phyloP scores from a whole-genome alignment of 192 early-diverging fungal species.

The Geosiphon pyriformis region DNA sequence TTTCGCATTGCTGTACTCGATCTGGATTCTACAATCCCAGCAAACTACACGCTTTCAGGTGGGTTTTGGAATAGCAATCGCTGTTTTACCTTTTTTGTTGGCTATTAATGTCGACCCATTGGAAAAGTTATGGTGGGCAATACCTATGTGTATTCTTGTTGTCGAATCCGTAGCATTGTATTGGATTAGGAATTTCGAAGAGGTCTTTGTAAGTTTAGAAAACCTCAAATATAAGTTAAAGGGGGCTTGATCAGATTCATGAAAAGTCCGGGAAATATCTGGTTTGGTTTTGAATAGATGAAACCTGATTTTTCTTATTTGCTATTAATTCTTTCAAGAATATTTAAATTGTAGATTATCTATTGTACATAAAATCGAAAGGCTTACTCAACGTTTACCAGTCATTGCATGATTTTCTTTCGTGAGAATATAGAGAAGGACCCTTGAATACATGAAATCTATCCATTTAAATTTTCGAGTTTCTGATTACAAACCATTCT shows the following conservation, averaged over 20 bases:
- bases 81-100: conserved; percentile 7
- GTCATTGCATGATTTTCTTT: no score
- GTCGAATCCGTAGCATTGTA: conserved; percentile 6
- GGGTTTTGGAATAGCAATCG: background rate
- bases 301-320: background rate
- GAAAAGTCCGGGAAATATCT: background rate
- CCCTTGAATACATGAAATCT: no score
- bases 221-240: conserved; percentile 25
- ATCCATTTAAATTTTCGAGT: no score
- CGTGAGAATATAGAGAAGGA: no score
- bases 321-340: background rate
- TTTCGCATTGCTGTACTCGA: background rate
- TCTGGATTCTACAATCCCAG: conserved; percentile 16
- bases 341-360: background rate
- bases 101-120: background rate
- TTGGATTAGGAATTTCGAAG: conserved; percentile 14
- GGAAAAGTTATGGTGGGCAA: conserved; percentile 24
- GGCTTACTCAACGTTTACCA: no score
- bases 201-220: conserved; percentile 4
- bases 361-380: background rate
- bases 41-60: conserved; percentile 4
- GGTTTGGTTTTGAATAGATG: background rate
- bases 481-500: no score
- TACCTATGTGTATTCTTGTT: conserved; percentile 13
- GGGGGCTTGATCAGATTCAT: conserved; percentile 5